Conservation (phyloP, 352 stramenopile species). For the Globisporangium camurandrum region DNA sequence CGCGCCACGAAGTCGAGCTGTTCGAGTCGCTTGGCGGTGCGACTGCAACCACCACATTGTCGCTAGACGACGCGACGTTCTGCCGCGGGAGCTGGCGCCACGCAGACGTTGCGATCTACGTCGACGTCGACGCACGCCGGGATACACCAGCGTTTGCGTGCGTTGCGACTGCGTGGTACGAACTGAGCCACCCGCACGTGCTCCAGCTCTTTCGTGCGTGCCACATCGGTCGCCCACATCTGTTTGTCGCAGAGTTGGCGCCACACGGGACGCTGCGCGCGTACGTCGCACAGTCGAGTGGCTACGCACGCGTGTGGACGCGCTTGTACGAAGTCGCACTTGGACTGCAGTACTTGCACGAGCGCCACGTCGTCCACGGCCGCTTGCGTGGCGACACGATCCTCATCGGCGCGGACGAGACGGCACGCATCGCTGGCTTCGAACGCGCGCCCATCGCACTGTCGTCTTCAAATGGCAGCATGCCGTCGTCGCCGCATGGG, state of each 20-base stretch:
- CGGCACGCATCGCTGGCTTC: constrained; percentile 6
- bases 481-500: too few relatives aligned
- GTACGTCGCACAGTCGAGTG: neutral
- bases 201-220: constrained; percentile 13
- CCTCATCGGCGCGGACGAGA: constrained; percentile 2
- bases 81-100: constrained; percentile 5
- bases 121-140: neutral
- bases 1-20: constrained; percentile 10
- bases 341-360: constrained; percentile 55
- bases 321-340: constrained; percentile 10
- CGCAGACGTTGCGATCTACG: constrained; percentile 2
- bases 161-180: constrained; percentile 1
- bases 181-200: constrained; percentile 18
- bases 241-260: constrained; percentile 4
- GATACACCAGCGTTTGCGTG: neutral
- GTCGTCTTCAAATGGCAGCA: neutral
- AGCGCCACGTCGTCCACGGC: constrained; percentile 18
- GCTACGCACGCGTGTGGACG: neutral
- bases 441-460: neutral
- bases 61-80: too few relatives aligned
- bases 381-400: constrained; percentile 11
- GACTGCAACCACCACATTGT: too few relatives aligned
- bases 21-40: neutral
- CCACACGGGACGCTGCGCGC: constrained; percentile 2
- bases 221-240: constrained; percentile 1